Percentiles rank a stretch among this genome's conserved stretches.
Evolutionary conservation across 1,284 basidiomycete genomes (phyloP).

Genomic region (Trichosporon sp.): DNA sequence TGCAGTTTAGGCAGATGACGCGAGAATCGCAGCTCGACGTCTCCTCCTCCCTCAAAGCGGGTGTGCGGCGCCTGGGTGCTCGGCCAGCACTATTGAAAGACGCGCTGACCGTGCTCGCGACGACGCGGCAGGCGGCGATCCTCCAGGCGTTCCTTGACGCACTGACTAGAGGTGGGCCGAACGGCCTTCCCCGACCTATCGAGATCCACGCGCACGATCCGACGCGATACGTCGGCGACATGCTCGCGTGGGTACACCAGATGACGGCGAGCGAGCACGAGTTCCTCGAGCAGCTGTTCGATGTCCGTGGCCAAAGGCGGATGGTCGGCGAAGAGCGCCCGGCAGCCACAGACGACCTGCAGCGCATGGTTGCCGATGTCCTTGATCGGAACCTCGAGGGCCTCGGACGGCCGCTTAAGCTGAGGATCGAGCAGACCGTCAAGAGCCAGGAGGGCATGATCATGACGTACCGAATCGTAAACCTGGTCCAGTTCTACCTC

Average conservation of each 20-base stretch:
- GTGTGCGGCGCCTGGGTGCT: constrained; percentile 64
- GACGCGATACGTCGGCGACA: constrained; percentile 90
- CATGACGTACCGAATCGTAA: constrained; percentile 82
- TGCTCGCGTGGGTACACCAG: constrained; percentile 98
- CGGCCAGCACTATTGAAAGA: constrained; percentile 79
- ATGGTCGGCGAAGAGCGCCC: constrained; percentile 57
- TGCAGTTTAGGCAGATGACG: constrained; percentile 77
- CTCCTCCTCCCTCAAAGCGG: constrained; percentile 62
- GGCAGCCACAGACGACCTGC: constrained; percentile 36
- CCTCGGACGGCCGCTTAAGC: constrained; percentile 75
- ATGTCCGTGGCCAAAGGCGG: constrained; percentile 63
- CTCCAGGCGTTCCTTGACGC: constrained; percentile 77
- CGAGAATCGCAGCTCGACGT: constrained; percentile 76
- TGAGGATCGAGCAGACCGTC: constrained; percentile 85
- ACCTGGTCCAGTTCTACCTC: constrained; percentile 89
- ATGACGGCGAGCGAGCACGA: constrained; percentile 90
- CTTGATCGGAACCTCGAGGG: constrained; percentile 80
- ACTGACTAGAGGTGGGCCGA: constrained; percentile 80
- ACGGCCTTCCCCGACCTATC: constrained; percentile 83
- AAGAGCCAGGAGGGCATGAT: constrained; percentile 88
- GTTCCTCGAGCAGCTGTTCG: constrained; percentile 79
- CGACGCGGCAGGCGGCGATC: constrained; percentile 74
- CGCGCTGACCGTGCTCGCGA: constrained; percentile 66
- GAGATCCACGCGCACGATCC: constrained; percentile 97
- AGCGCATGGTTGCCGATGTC: constrained; percentile 58